Evolutionary conservation across 495 filamentous ascomycete genomes (phyloP).

Genomic region (Extremus antarcticus): DNA sequence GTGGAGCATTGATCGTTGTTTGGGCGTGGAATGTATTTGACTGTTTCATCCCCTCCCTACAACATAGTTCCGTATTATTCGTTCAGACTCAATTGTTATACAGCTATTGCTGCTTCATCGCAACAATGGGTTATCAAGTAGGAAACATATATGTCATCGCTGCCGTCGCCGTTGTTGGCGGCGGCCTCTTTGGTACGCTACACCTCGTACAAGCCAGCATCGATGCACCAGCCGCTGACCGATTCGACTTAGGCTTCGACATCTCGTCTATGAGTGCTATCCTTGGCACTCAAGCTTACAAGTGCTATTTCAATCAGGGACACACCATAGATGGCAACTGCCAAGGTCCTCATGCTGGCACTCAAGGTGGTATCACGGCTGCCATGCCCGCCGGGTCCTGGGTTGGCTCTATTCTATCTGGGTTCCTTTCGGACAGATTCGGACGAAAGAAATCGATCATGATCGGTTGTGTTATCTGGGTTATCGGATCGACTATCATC

Average conservation of each 20-base stretch:
- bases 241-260: slow-evolving; percentile 52
- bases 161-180: slow-evolving; percentile 64
- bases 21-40: neutral
- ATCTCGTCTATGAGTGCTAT: slow-evolving; percentile 75
- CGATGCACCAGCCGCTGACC: too few relatives aligned
- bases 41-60: neutral
- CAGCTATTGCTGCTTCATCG: neutral
- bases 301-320: slow-evolving; percentile 32
- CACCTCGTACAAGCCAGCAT: neutral
- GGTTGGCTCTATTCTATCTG: slow-evolving; percentile 58
- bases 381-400: slow-evolving; percentile 69
- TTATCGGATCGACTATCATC: slow-evolving; percentile 55
- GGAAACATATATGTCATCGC: slow-evolving; percentile 67
- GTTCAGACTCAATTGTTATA: neutral
- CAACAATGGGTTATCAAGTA: slow-evolving; percentile 21
- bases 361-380: slow-evolving; percentile 34
- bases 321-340: slow-evolving; percentile 18
- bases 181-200: slow-evolving; percentile 49
- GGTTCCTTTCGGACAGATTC: slow-evolving; percentile 52
- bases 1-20: neutral
- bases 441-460: slow-evolving; percentile 61
- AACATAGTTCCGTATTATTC: neutral
- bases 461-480: slow-evolving; percentile 29
- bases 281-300: slow-evolving; percentile 16
- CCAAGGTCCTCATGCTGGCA: slow-evolving; percentile 23